These are phyloP conservation scores for Populus trichocarpa DNA, from an alignment of 441 rosid genomes.

Conservation along the genomic window DNA sequence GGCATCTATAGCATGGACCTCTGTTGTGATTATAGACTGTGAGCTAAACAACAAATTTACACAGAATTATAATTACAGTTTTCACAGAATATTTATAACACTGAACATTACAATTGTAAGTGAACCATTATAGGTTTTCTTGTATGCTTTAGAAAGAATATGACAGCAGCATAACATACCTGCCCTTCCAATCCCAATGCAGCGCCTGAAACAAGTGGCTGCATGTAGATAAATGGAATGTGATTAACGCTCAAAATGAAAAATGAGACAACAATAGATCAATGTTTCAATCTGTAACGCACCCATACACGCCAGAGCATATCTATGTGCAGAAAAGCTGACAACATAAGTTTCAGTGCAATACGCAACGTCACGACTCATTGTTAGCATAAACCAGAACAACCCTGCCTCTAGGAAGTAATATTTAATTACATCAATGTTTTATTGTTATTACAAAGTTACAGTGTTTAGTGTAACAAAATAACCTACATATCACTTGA, in stretches of 20 bases:
- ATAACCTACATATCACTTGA: background rate
- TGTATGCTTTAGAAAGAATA: background rate
- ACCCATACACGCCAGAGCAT: background rate
- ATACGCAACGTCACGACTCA: background rate
- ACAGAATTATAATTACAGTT: slow-evolving; percentile 8
- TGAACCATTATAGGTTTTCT: background rate
- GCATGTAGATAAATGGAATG: slow-evolving; percentile 23
- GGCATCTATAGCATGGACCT: slow-evolving; percentile 94
- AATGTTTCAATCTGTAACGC: background rate
- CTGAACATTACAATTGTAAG: background rate
- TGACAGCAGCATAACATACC: slow-evolving; percentile 37
- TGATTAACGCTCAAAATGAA: slow-evolving; percentile 5
- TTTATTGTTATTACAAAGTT: background rate
- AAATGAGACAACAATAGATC: background rate
- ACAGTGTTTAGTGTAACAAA: background rate
- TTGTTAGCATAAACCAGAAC: background rate
- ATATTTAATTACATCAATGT: background rate
- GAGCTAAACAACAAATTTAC: slow-evolving; percentile 40
- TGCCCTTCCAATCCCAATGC: slow-evolving; percentile 96
- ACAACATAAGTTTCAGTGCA: no score
- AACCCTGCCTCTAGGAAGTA: background rate
- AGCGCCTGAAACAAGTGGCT: slow-evolving; percentile 99
- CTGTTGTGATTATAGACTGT: slow-evolving; percentile 84
- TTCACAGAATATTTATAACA: background rate
- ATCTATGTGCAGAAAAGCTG: background rate